Conservation (phyloP, 108 stramenopile species). For the Licmophora abbreviata region DNA sequence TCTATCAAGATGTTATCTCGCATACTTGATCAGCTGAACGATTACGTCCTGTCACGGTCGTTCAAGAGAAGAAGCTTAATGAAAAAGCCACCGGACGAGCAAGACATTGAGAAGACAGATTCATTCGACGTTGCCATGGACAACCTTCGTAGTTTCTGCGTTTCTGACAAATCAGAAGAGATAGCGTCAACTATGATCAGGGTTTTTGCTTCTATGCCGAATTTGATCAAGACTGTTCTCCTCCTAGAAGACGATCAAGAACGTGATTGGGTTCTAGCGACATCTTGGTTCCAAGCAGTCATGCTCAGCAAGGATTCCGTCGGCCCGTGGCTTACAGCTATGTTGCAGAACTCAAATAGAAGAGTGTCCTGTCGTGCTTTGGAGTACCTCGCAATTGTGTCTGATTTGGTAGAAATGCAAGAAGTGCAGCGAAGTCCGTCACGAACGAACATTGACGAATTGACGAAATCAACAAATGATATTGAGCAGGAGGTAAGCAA, state of each 20-base stretch:
- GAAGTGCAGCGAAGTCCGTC: not conserved
- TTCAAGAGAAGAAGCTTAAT: not conserved
- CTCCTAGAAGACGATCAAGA: constrained; percentile 35
- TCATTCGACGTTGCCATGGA: constrained; percentile 6
- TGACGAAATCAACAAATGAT: too few relatives aligned
- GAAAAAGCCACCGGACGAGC: not conserved
- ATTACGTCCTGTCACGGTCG: not conserved
- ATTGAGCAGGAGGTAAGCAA: constrained; percentile 30
- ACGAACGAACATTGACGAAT: constrained; percentile 12
- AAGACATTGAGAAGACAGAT: not conserved
- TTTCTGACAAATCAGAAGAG: not conserved
- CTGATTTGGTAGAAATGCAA: constrained; percentile 3
- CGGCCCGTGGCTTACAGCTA: constrained; percentile 36
- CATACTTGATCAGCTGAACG: constrained; percentile 27
- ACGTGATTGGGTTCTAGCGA: constrained; percentile 23
- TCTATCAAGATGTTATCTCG: constrained; percentile 25
- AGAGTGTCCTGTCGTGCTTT: constrained; percentile 24
- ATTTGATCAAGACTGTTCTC: constrained; percentile 30
- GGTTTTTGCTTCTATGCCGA: constrained; percentile 30
- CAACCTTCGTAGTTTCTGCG: not conserved
- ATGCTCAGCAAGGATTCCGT: constrained; percentile 26
- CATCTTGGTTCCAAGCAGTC: constrained; percentile 21
- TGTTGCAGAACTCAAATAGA: constrained; percentile 24
- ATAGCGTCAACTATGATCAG: not conserved
- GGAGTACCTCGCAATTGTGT: constrained; percentile 31